phyloP scores from a whole-genome alignment of 345 rosid species.

The Linum lewisii region DNA sequence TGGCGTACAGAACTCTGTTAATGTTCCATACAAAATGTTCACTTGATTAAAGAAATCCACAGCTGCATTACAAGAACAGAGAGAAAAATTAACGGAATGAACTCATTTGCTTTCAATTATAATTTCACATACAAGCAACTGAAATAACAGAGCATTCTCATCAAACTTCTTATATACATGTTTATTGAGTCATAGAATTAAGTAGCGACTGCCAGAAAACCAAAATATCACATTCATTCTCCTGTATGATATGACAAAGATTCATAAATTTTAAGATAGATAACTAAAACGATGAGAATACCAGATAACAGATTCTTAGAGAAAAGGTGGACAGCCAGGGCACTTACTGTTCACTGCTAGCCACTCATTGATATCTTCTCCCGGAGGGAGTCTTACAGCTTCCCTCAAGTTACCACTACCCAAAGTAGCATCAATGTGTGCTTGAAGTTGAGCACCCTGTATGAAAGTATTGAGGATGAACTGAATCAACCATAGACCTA shows the following conservation, averaged over 20 bases:
- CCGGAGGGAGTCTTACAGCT: conserved; percentile 59
- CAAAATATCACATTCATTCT: too few relatives aligned
- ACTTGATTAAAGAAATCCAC: conserved; percentile 80
- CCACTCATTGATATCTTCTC: conserved; percentile 70
- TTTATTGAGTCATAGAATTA: too few relatives aligned
- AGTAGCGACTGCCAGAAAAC: too few relatives aligned
- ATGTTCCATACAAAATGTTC: conserved; percentile 53
- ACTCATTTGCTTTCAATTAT: background rate
- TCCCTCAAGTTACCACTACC: conserved; percentile 73
- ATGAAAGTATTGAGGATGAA: conserved; percentile 1
- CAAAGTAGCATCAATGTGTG: conserved; percentile 55
- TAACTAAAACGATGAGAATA: too few relatives aligned
- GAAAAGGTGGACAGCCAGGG: background rate
- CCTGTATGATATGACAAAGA: too few relatives aligned
- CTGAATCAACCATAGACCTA: background rate
- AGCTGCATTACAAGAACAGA: conserved; percentile 24
- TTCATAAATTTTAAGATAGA: too few relatives aligned
- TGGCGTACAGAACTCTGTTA: conserved; percentile 61
- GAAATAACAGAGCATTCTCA: background rate
- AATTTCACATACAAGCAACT: background rate
- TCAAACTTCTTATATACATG: background rate
- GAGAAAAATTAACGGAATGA: background rate
- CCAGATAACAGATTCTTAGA: background rate
- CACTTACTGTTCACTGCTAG: conserved; percentile 59
- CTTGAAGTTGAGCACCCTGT: conserved; percentile 65